These are phyloP conservation scores for Raddia distichophylla DNA, from an alignment of 176 grass and related monocot genomes.

Conservation along the genomic window DNA sequence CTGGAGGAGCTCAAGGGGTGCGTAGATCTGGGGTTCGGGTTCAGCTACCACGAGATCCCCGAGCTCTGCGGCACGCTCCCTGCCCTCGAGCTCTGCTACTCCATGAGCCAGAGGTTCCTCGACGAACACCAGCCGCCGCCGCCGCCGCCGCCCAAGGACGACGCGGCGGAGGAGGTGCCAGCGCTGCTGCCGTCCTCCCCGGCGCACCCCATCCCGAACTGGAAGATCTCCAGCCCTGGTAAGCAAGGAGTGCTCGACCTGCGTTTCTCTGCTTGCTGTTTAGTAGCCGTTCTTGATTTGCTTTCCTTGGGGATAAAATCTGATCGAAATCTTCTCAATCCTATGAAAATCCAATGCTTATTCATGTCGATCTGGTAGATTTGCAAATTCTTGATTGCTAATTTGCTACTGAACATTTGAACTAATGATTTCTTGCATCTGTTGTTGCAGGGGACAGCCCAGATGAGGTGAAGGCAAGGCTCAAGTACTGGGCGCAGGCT, in stretches of 20 bases:
- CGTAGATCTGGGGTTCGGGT: conserved; percentile 63
- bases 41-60: conserved; percentile 60
- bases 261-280: background rate
- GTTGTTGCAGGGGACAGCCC: conserved; percentile 45
- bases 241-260: background rate
- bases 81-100: conserved; percentile 63
- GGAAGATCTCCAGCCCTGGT: conserved; percentile 69
- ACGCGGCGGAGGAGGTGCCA: background rate
- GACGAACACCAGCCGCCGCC: conserved; percentile 31
- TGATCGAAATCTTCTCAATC: background rate
- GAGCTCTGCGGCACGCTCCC: conserved; percentile 60
- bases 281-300: background rate
- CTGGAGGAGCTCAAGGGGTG: conserved; percentile 59
- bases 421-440: background rate
- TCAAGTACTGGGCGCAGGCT: conserved; percentile 62
- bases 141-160: background rate
- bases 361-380: no score
- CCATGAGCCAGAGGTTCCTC: conserved; percentile 51
- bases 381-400: no score
- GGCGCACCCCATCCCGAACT: conserved; percentile 38
- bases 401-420: background rate
- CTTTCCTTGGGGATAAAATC: background rate
- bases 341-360: background rate
- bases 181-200: conserved; percentile 9
- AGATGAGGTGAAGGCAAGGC: conserved; percentile 56